Base-by-base conservation (phyloP, 345 rosid species). In the Combretum micranthum region DNA sequence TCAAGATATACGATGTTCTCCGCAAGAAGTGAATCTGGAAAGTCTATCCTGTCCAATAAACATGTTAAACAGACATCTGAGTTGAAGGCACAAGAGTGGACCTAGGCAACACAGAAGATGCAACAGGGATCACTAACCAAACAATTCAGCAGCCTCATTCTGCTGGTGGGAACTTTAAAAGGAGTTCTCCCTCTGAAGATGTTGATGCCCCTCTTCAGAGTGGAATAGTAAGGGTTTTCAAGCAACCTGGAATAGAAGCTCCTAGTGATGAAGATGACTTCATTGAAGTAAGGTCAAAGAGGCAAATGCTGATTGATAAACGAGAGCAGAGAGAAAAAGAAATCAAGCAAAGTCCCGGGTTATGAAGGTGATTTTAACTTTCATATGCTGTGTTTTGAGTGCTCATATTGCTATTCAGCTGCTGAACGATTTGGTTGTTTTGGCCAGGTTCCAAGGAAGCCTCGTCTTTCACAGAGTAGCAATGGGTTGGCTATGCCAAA, bases 311-410 rank as follows among this genome's bases (percentile, higher is more conserved):
- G 71, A 90, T 87, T 67, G 92, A 94, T 72, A 85, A 90, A 20
- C 95, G 97, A 63, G 99, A 87, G 69, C 95, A 90, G 75, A 86
- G 95, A 71, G 96, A 94, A 70, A 94, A 94, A 67, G 95, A 90
- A 78, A 82, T 76, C 70, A 94, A 83, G 97, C 90, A 42, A 94
- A 84, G 73, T 87, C 92, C 44, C 82, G 80, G 64, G 74, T 76
- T 23, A 51, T 83, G 37, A 90, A 94, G 99, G 99, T 94, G 68
- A 47, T 66, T 42, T 46, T 74, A 50, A 53, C 45, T 52, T 63
- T 56, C 53, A 44, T 17, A 22, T 52, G 47, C 12, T 15, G 12
- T 21, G 20, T 63, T 15, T 53, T 53, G 37, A n/a, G 63, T 54
- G 32, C 3, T 57, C 48, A 13, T 39, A 11, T 48, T 62, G 39